Evolutionary conservation across 768 basidiomycete genomes (phyloP).

Genomic region (Tylopilus felleus): DNA sequence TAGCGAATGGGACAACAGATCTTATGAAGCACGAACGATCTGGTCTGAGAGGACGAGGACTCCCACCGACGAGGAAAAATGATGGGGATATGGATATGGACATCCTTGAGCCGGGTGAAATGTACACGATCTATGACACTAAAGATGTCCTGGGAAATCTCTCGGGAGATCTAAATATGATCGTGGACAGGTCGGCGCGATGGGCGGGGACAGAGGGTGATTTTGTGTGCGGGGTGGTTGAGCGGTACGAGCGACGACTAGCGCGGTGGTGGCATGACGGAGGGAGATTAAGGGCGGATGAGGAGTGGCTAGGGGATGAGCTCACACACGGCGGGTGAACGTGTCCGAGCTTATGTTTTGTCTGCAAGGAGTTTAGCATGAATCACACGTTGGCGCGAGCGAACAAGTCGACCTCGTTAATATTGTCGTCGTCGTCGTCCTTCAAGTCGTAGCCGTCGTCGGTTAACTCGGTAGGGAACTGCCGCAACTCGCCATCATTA

Average conservation of each 20-base stretch:
- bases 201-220: slow-evolving; percentile 56
- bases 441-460: slow-evolving; percentile 4
- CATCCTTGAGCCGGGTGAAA: slow-evolving; percentile 51
- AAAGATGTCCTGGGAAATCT: slow-evolving; percentile 63
- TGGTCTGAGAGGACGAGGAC: slow-evolving; percentile 3
- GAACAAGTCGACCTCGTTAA: slow-evolving; percentile 1
- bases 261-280: slow-evolving; percentile 43
- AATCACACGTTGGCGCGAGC: slow-evolving; percentile 11
- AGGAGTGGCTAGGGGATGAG: neutral
- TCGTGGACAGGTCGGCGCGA: slow-evolving; percentile 49
- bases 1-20: slow-evolving; percentile 13
- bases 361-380: neutral
- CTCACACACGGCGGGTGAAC: neutral
- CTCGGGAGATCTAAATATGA: slow-evolving; percentile 45
- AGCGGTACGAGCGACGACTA: slow-evolving; percentile 64
- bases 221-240: slow-evolving; percentile 54
- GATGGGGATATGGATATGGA: slow-evolving; percentile 3
- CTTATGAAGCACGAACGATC: neutral
- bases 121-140: slow-evolving; percentile 61
- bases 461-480: slow-evolving; percentile 22
- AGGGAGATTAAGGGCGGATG: slow-evolving; percentile 18
- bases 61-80: slow-evolving; percentile 9
- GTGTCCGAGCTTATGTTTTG: neutral
- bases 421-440: slow-evolving; percentile 1
- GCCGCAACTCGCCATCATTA: slow-evolving; percentile 7